Conservation (phyloP, 768 basidiomycete species). For the Mycena vitilis region DNA sequence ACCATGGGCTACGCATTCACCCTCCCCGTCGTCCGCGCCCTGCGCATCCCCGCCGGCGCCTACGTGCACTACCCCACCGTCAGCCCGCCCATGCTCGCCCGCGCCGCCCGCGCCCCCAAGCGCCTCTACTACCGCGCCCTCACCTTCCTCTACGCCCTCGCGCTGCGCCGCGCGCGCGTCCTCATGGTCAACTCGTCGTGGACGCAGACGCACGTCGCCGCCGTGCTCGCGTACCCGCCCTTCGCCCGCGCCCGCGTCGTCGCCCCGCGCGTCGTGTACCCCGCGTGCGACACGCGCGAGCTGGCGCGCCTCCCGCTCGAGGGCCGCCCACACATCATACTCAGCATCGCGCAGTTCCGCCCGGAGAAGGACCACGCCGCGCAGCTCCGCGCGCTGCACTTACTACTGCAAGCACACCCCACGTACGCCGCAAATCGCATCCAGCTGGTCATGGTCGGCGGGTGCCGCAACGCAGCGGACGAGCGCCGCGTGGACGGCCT, state of each 20-base stretch:
- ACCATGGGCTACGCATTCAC: slow-evolving; percentile 99
- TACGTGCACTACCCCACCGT: slow-evolving; percentile 99
- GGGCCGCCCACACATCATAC: slow-evolving; percentile 69
- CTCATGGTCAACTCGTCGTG: slow-evolving; percentile 96
- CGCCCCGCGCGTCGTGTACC: slow-evolving; percentile 79
- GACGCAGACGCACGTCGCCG: slow-evolving; percentile 88
- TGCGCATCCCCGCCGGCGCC: slow-evolving; percentile 84
- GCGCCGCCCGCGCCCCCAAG: slow-evolving; percentile 67
- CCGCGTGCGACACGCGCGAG: slow-evolving; percentile 89
- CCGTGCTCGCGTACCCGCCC: slow-evolving; percentile 65
- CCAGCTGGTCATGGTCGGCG: slow-evolving; percentile 83
- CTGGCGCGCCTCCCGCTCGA: slow-evolving; percentile 69
- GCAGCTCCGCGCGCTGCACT: slow-evolving; percentile 78
- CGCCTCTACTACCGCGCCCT: slow-evolving; percentile 89
- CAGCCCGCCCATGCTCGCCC: slow-evolving; percentile 90
- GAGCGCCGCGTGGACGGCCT: slow-evolving; percentile 73
- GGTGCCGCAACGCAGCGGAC: slow-evolving; percentile 83
- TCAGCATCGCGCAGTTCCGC: slow-evolving; percentile 94
- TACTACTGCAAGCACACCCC: slow-evolving; percentile 69
- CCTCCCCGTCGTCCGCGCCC: slow-evolving; percentile 78
- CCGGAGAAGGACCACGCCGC: slow-evolving; percentile 95
- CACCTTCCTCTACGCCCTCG: slow-evolving; percentile 83
- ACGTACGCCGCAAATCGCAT: slow-evolving; percentile 60
- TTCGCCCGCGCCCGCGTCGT: slow-evolving; percentile 60
- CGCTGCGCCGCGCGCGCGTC: slow-evolving; percentile 79